These are phyloP conservation scores for Taphrina pruni DNA, from an alignment of 1,139 yeast species.

Conservation along the genomic window DNA sequence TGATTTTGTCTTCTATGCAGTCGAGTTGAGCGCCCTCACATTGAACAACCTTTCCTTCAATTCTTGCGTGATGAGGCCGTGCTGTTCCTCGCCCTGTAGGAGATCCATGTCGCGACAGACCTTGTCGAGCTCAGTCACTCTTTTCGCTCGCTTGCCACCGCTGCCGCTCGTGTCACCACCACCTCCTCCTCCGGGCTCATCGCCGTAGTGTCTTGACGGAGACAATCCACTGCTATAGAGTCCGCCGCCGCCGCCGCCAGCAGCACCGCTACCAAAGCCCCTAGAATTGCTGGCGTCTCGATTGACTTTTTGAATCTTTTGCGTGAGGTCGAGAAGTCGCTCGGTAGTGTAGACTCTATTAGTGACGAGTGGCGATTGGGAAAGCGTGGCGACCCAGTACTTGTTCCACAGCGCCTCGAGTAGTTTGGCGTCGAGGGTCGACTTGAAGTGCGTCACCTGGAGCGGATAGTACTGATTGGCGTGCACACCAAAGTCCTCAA, in stretches of 20 bases:
- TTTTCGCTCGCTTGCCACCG: slow-evolving; percentile 8
- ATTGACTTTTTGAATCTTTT: slow-evolving; percentile 20
- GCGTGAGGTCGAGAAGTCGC: slow-evolving; percentile 20
- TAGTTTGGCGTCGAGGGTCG: slow-evolving; percentile 60
- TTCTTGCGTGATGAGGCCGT: slow-evolving; percentile 50
- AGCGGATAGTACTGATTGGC: slow-evolving; percentile 73
- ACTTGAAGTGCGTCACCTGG: slow-evolving; percentile 67
- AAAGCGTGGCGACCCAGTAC: slow-evolving; percentile 59
- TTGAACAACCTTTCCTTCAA: slow-evolving; percentile 48
- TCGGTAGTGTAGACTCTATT: slow-evolving; percentile 38
- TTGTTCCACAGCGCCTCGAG: slow-evolving; percentile 59
- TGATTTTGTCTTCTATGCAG: background rate
- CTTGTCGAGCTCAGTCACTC: slow-evolving; percentile 44
- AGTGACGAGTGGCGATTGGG: slow-evolving; percentile 49
- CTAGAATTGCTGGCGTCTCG: background rate
- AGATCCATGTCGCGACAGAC: slow-evolving; percentile 48
- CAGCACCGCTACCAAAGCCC: slow-evolving; percentile 10
- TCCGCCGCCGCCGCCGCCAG: slow-evolving; percentile 5
- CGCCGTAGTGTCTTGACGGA: slow-evolving; percentile 9
- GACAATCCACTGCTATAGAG: slow-evolving; percentile 5
- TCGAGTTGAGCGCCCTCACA: slow-evolving; percentile 19
- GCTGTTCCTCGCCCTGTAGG: slow-evolving; percentile 51
- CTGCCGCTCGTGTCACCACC: background rate
- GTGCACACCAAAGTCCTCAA: slow-evolving; percentile 72
- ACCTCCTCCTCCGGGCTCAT: background rate